Base-by-base conservation (phyloP, 2,329 filamentous ascomycete species). In the Epichloe hybrida region DNA sequence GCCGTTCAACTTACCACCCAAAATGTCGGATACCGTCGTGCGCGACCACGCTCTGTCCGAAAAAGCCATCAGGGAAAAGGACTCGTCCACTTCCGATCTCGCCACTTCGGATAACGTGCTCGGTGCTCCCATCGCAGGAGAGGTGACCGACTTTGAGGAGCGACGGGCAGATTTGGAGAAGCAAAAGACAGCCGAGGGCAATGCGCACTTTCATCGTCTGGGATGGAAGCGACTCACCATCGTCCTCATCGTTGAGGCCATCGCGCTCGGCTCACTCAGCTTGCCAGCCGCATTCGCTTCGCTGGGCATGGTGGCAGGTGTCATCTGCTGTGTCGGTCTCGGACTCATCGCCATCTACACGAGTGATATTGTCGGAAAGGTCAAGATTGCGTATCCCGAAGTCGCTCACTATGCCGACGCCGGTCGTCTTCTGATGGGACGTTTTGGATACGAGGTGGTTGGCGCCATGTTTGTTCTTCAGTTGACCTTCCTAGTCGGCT, bases 401-500 rank as follows among this genome's bases (percentile, higher is more conserved):
- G 73, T 86, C 47, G 73, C 76, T 42, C 81, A 79, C 58, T 85
- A 86, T 61, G 80, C 81, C 21, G 84, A 88, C 58, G 83, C 80
- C 13, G 83, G 81, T 2, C 69, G 74, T 43, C 69, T 86, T 46
- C 69, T 87, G 47, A 71, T 72, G 52, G 84, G 84, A 8, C 68
- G 66, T 17, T 68, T 77, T 39, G 81, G 80, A 1, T 76, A 80
- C 54, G 79, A 84, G 61, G 56, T 87, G 35, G 68, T 85, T 43
- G 81, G 80, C 23, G 65, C 70, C 55, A 80, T 76, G 55, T 81
- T 84, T 57, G 68, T 76, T 9, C 64, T 86, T 17, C 79, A 86
- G 64, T 69, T 87, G 39, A 67, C 83, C 50, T 85, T 88, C 66
- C 75, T 85, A 57, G 81, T 84, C 65, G 81, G 77, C 36, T 84